Base-by-base conservation (phyloP, 805 yeast genomes). In the Starmerella vitae region DNA sequence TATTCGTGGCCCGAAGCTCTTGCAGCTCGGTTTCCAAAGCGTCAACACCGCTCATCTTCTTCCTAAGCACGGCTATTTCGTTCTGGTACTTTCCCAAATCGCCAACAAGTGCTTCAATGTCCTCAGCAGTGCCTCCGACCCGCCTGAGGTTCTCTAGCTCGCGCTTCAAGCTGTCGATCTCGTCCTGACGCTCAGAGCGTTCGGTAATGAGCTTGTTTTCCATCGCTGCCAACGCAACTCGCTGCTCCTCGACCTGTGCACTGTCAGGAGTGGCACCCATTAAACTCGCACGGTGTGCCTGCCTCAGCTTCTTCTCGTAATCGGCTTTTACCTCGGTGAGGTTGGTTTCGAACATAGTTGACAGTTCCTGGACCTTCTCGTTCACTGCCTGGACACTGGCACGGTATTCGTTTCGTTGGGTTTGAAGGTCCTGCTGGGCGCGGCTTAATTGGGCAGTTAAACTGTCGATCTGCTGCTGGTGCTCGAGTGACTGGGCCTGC, bases 151-250 rank as follows among this genome's bases (percentile, higher is more conserved):
- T 42, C 33, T 41, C 44, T 8, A 48, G 44, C 37, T 52, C 53
- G 25, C 41, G 44, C 33, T 38, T 30, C 36, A 41, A 37, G 20
- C 21, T 19, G 31, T 41, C 46, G 12, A 38, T 37, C 34, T 48
- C 48, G 25, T 46, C 44, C 21, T 43, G 44, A 36, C 42, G 42
- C 25, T 43, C 50, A 10, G 44, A 17, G 30, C 49, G 41, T 25
- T 56, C 60, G 34, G 52, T 51, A 8, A 59, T 55, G 5, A 59
- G 46, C 33, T 48, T 42, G 45, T 60, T 60, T 36, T 60, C 62
- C 48, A 58, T 51, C 17, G 56, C 57, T 4, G 63, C 63, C 33
- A 60, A 52, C 13, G 55, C 52, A 2, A 51, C 38, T 14, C 59
- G 50, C 48, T 59, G 59, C 30, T 49, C 49, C 24, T 52, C 50